These are phyloP conservation scores for Penicilliopsis zonata DNA, from an alignment of 495 filamentous ascomycete genomes.

Conservation along the genomic window DNA sequence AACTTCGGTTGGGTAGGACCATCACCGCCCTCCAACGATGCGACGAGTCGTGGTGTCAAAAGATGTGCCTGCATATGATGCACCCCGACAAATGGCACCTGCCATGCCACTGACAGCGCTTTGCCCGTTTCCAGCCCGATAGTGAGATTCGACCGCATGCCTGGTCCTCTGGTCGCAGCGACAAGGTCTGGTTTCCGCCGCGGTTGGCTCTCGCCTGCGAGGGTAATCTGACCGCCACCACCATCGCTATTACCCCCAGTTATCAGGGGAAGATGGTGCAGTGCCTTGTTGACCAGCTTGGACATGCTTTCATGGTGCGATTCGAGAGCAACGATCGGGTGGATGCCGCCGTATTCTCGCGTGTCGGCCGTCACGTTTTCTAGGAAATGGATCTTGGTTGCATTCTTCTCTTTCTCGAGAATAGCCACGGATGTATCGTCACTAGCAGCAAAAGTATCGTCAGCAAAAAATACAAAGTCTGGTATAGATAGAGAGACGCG, in stretches of 20 bases:
- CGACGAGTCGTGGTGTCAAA: conserved; percentile 71
- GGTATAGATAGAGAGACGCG: too few relatives aligned
- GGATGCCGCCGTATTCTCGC: conserved; percentile 56
- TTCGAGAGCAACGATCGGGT: conserved; percentile 59
- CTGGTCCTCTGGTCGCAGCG: conserved; percentile 77
- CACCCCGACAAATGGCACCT: conserved; percentile 68
- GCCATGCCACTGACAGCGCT: conserved; percentile 73
- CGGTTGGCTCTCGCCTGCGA: conserved; percentile 12
- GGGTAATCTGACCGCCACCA: conserved; percentile 8
- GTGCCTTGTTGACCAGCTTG: conserved; percentile 49
- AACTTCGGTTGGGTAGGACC: conserved; percentile 31
- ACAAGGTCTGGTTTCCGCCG: conserved; percentile 64
- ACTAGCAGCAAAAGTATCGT: conserved; percentile 24
- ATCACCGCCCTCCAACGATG: conserved; percentile 33
- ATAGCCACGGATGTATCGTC: conserved; percentile 93
- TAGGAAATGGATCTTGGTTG: conserved; percentile 63
- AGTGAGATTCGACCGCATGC: conserved; percentile 65
- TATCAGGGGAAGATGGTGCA: conserved; percentile 37
- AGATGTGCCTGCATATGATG: conserved; percentile 98
- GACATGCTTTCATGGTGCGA: conserved; percentile 63
- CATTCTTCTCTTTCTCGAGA: conserved; percentile 43
- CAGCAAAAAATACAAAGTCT: conserved; percentile 3
- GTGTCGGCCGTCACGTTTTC: conserved; percentile 74
- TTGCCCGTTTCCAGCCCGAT: conserved; percentile 78
- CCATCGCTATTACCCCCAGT: conserved; percentile 7